Base-by-base conservation (phyloP, 495 filamentous ascomycete genomes). In the Xylaria longipes region DNA sequence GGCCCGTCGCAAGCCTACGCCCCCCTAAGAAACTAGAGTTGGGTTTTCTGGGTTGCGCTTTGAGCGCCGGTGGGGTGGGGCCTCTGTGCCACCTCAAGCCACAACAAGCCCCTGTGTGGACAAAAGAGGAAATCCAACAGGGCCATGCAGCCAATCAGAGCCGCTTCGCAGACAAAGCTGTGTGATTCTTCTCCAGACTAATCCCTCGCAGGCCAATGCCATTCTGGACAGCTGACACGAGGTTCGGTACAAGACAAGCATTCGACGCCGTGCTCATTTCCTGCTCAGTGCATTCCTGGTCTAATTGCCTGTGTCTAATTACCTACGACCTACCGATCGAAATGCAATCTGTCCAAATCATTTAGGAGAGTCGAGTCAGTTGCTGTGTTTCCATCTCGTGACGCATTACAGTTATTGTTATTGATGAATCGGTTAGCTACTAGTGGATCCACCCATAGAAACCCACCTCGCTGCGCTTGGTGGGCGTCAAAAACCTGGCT, bases 81-180 rank as follows among this genome's bases (percentile, higher is more conserved):
- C n/a, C 9, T 1, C 33, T 58, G 37, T 69, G 48, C 69, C 46
- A 39, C 33, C 69, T 33, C 69, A 58, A 71, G 62, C 69, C 61
- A 71, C 69, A 66, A 7, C 56, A 25, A n/a, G 31, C 6, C 20
- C 25, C 27, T 17, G 57, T 35, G 22, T 65, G n/a, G 62, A 43
- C 69, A n/a, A 60, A 71, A 65, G 61, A 60, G 69, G 69, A 57
- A 66, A 66, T 65, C 61, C 62, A 60, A 61, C 69, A 71, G 35
- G 69, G 69, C 12, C 50, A 37, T 65, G 29, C 17, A 50, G 41
- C 69, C 69, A 71, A 71, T 71, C 69, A 66, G 20, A 20, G 2
- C 14, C 22, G n/a, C 22, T 29, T 41, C 8, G 9, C 12, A 20
- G 25, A 29, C 61, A 54, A 57, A 56, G 31, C 58, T 41, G 37